A percentile compares a stretch with the other conserved stretches of the same genome.
Evolutionary conservation across 2,329 filamentous ascomycete genomes (phyloP).

Genomic region (Hortaea werneckii): DNA sequence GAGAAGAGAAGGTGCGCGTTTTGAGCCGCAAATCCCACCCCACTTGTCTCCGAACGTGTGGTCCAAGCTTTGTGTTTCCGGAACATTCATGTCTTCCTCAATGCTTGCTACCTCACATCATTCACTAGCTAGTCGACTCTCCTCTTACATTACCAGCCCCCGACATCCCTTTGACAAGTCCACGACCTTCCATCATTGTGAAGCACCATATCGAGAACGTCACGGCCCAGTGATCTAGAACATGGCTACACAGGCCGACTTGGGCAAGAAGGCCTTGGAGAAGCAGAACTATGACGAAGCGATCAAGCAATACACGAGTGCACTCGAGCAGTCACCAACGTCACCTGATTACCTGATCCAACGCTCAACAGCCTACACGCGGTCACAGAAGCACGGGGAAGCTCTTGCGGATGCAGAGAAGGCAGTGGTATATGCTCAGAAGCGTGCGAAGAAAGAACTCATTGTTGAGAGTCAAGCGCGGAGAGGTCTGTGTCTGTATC

Average conservation of each 20-base stretch:
- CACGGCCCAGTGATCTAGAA: neutral
- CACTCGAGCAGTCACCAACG: constrained; percentile 50
- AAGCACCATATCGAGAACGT: neutral
- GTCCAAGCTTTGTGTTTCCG: neutral
- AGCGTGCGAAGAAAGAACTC: constrained; percentile 62
- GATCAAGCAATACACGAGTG: constrained; percentile 56
- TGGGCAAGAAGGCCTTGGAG: constrained; percentile 53
- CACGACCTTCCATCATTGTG: neutral
- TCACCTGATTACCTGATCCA: constrained; percentile 73
- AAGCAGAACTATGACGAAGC: constrained; percentile 56
- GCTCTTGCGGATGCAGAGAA: constrained; percentile 38
- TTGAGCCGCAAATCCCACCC: neutral
- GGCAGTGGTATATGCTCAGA: constrained; percentile 54
- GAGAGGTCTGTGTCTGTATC: constrained; percentile 63
- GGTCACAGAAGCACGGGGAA: constrained; percentile 40
- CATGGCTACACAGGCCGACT: constrained; percentile 29
- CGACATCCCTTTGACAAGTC: no score
- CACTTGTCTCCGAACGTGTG: neutral
- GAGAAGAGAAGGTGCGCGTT: neutral
- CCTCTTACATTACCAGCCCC: no score
- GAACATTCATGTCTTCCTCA: neutral
- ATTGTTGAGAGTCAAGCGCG: constrained; percentile 77
- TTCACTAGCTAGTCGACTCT: no score
- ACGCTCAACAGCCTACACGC: constrained; percentile 68
- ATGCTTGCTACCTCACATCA: no score